phyloP scores from a whole-genome alignment of 1,284 basidiomycete species.

The Xerocomus nothofagi region DNA sequence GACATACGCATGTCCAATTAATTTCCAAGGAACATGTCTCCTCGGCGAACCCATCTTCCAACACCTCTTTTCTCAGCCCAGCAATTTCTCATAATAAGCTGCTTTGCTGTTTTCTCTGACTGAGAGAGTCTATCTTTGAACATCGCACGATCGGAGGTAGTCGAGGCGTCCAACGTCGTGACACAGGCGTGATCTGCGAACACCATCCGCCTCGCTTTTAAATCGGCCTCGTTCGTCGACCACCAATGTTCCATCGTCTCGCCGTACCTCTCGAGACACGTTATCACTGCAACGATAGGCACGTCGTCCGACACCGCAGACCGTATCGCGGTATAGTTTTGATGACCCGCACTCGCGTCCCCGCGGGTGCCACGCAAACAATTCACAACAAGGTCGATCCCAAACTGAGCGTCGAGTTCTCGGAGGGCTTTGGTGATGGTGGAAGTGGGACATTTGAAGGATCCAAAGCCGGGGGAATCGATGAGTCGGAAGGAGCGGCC shows the following conservation, averaged over 20 bases:
- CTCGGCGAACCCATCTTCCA: constrained; percentile 25
- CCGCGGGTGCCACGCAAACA: constrained; percentile 31
- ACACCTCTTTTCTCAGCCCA: constrained; percentile 29
- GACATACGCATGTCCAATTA: constrained; percentile 26
- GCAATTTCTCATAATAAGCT: constrained; percentile 30
- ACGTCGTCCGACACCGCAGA: constrained; percentile 34
- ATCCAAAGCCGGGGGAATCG: constrained; percentile 32
- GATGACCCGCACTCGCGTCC: constrained; percentile 30
- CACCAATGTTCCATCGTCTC: constrained; percentile 35
- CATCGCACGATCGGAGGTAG: constrained; percentile 14
- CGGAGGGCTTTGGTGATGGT: constrained; percentile 29
- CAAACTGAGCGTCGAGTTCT: constrained; percentile 30
- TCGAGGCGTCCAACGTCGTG: constrained; percentile 27
- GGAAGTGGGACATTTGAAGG: constrained; percentile 29
- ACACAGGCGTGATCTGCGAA: constrained; percentile 34
- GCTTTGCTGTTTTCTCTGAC: constrained; percentile 25
- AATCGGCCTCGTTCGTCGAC: constrained; percentile 29
- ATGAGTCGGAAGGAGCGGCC: constrained; percentile 32
- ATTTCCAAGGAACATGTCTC: constrained; percentile 30
- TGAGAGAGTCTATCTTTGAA: constrained; percentile 27
- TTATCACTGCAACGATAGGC: constrained; percentile 33
- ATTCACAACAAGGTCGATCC: constrained; percentile 30
- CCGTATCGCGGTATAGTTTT: constrained; percentile 31
- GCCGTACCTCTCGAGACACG: constrained; percentile 30
- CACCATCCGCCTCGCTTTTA: constrained; percentile 27